phyloP scores from a whole-genome alignment of 768 basidiomycete species.

The Russula vinacea region DNA sequence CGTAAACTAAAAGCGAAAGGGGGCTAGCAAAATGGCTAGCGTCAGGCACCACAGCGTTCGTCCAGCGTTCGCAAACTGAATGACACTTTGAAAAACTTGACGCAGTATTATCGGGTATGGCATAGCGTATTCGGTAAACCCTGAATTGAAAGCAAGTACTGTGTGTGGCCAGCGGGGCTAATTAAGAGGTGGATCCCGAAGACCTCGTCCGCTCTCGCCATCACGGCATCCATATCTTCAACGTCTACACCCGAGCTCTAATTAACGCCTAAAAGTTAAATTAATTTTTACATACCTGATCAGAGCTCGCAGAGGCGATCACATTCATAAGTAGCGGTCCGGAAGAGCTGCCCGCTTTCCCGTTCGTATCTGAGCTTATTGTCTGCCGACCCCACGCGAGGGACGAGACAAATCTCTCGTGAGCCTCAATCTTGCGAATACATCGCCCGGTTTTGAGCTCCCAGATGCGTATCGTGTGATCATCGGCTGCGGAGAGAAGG shows the following conservation, averaged over 20 bases:
- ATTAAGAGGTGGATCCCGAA: constrained; percentile 4
- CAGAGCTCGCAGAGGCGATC: constrained; percentile 28
- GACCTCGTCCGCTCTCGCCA: constrained; percentile 7
- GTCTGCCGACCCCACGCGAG: constrained; percentile 30
- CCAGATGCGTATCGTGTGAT: constrained; percentile 58
- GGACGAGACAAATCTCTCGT: constrained; percentile 28
- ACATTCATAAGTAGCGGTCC: constrained; percentile 28
- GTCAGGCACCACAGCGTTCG: constrained; percentile 6
- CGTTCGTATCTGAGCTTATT: constrained; percentile 22
- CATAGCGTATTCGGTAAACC: constrained; percentile 23
- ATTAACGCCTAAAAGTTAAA: neutral
- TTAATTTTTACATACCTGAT: constrained; percentile 22
- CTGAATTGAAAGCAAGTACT: constrained; percentile 27
- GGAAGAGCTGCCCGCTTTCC: constrained; percentile 21
- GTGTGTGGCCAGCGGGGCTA: constrained; percentile 17
- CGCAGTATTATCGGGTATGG: constrained; percentile 18
- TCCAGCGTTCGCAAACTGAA: constrained; percentile 17
- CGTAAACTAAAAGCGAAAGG: constrained; percentile 13
- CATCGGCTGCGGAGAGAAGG: constrained; percentile 56
- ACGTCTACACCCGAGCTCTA: constrained; percentile 15
- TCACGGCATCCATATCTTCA: constrained; percentile 32
- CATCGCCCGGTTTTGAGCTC: constrained; percentile 54
- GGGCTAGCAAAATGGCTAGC: constrained; percentile 10
- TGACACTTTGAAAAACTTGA: constrained; percentile 18
- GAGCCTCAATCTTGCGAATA: constrained; percentile 32